Conservation (phyloP, 306 rosid species). For the Sindora glabra region DNA sequence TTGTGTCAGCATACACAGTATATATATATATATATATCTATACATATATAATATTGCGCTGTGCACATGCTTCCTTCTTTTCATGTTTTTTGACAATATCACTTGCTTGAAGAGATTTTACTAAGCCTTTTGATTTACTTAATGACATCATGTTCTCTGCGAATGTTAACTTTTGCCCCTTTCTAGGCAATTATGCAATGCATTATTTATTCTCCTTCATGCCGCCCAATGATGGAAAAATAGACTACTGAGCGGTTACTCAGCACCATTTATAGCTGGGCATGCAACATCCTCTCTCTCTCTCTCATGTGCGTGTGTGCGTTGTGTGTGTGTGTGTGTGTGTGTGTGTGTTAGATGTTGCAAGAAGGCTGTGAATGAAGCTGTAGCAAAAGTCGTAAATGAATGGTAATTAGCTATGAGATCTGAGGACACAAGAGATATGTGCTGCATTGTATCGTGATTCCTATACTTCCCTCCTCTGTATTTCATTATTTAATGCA, state of each 20-base stretch:
- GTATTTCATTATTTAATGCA: too few relatives aligned
- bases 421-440: conserved; percentile 29
- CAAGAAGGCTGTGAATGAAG: conserved; percentile 12
- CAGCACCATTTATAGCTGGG: conserved; percentile 3
- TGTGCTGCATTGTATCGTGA: too few relatives aligned
- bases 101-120: too few relatives aligned
- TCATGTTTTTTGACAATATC: too few relatives aligned
- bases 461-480: too few relatives aligned
- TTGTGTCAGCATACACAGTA: too few relatives aligned
- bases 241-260: conserved; percentile 3
- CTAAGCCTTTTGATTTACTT: too few relatives aligned
- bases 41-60: too few relatives aligned
- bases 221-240: conserved; percentile 28
- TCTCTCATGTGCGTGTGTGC: not conserved
- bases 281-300: not conserved
- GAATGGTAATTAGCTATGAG: conserved; percentile 10
- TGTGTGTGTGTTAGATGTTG: not conserved
- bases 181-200: too few relatives aligned
- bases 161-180: not conserved
- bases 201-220: not conserved
- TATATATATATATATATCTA: too few relatives aligned
- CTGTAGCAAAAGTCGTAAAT: not conserved
- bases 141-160: too few relatives aligned
- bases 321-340: not conserved
- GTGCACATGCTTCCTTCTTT: too few relatives aligned